Evolutionary conservation across 139 green algal species (phyloP).

Genomic region (Tetraselmis chui): DNA sequence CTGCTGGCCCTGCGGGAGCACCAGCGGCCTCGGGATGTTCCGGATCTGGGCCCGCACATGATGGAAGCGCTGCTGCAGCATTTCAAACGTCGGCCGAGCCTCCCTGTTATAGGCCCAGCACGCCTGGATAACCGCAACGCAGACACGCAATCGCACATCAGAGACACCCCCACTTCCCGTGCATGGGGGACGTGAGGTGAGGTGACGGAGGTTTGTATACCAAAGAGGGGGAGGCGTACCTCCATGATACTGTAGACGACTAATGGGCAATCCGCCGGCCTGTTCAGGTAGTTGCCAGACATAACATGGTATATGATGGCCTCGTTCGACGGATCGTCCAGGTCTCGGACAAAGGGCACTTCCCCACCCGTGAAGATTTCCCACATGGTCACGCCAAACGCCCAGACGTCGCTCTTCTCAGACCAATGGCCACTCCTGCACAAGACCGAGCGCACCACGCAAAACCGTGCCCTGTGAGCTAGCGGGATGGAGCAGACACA

Average conservation of each 20-base stretch:
- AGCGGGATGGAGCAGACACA: no score
- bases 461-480: no score
- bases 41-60: neutral
- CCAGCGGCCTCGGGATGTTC: neutral
- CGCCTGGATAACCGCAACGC: no score
- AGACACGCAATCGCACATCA: neutral
- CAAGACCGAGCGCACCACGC: no score
- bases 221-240: neutral
- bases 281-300: neutral
- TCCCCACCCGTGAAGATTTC: slow-evolving; percentile 47
- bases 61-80: neutral
- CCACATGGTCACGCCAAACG: slow-evolving; percentile 49
- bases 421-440: neutral
- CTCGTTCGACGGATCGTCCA: neutral
- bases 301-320: neutral
- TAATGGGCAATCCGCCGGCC: neutral
- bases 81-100: neutral
- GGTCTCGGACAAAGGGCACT: slow-evolving; percentile 27
- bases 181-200: no score
- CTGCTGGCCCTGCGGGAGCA: neutral
- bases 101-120: neutral
- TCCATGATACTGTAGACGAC: neutral
- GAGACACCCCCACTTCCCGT: no score
- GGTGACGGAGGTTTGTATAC: neutral
- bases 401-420: slow-evolving; percentile 35